These are phyloP conservation scores for Zasmidium angulare DNA, from an alignment of 2,329 filamentous ascomycete species.

Conservation along the genomic window DNA sequence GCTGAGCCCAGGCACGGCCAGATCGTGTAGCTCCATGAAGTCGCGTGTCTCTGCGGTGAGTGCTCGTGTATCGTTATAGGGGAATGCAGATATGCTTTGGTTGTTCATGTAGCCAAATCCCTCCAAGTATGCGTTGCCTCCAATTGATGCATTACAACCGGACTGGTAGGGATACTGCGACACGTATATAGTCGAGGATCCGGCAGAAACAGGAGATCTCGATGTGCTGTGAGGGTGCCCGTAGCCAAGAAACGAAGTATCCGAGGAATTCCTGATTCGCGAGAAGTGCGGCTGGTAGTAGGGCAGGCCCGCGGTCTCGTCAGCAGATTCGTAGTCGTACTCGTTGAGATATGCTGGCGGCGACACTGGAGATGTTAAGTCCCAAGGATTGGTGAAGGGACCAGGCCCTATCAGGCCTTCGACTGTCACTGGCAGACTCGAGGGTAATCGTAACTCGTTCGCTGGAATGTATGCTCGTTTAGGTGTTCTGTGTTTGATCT, in stretches of 20 bases:
- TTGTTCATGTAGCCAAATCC: background rate
- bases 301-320: slow-evolving; percentile 14
- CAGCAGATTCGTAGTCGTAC: slow-evolving; percentile 23
- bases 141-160: background rate
- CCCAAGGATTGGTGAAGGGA: slow-evolving; percentile 9
- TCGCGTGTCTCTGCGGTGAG: slow-evolving; percentile 19
- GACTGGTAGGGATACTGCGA: slow-evolving; percentile 10
- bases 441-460: slow-evolving; percentile 13
- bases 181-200: slow-evolving; percentile 14
- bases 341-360: slow-evolving; percentile 2
- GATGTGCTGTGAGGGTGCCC: slow-evolving; percentile 8
- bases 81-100: background rate
- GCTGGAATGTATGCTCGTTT: slow-evolving; percentile 19
- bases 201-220: slow-evolving; percentile 20
- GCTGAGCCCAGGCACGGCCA: background rate
- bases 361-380: slow-evolving; percentile 18
- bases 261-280: slow-evolving; percentile 11
- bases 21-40: slow-evolving; percentile 14
- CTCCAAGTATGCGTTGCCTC: background rate
- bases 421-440: slow-evolving; percentile 6
- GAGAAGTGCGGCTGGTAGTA: slow-evolving; percentile 22
- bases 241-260: slow-evolving; percentile 6
- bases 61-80: background rate
- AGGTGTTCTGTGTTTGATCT: slow-evolving; percentile 7
- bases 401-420: slow-evolving; percentile 1